These are phyloP conservation scores for Drechslerella dactyloides DNA, from an alignment of 2,329 filamentous ascomycete genomes.

Conservation along the genomic window DNA sequence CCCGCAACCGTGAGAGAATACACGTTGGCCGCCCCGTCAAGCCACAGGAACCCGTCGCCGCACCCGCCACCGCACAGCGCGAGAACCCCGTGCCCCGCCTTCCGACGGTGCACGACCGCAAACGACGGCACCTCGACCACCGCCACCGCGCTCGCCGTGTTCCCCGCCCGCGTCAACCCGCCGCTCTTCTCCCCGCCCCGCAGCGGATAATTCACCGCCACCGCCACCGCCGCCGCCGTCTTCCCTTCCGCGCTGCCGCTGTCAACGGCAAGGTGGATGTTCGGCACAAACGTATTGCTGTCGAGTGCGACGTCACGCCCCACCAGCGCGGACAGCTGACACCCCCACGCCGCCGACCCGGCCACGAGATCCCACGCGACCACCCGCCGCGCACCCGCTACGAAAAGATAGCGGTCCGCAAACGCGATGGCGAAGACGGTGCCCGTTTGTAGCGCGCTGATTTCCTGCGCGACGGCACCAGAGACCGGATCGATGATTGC, in stretches of 20 bases:
- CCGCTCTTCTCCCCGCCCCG: conserved; percentile 1
- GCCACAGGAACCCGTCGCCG: conserved; percentile 38
- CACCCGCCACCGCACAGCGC: conserved; percentile 27
- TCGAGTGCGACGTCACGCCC: conserved; percentile 5
- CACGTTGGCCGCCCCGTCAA: conserved; percentile 44
- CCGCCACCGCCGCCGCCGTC: conserved; percentile 35
- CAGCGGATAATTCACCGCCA: conserved; percentile 41
- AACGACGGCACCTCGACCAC: conserved; percentile 32
- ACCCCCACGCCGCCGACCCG: conserved; percentile 71
- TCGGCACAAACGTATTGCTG: conserved; percentile 36
- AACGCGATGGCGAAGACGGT: conserved; percentile 73
- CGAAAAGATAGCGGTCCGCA: conserved; percentile 74
- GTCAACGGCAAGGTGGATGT: conserved; percentile 32
- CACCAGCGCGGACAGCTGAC: conserved; percentile 26
- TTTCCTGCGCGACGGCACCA: conserved; percentile 70
- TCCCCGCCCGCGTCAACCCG: conserved; percentile 37
- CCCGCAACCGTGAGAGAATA: conserved; percentile 28
- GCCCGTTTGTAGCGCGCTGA: conserved; percentile 72
- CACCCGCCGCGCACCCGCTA: conserved; percentile 72
- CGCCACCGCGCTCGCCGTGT: conserved; percentile 40
- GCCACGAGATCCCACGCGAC: conserved; percentile 83
- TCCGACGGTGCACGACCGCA: conserved; percentile 23
- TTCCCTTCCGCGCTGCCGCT: too few species aligned
- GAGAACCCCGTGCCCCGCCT: conserved; percentile 30
- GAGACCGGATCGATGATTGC: conserved; percentile 75